Evolutionary conservation across 1,284 basidiomycete genomes (phyloP).

Genomic region (Lentinula novae-zelandiae): DNA sequence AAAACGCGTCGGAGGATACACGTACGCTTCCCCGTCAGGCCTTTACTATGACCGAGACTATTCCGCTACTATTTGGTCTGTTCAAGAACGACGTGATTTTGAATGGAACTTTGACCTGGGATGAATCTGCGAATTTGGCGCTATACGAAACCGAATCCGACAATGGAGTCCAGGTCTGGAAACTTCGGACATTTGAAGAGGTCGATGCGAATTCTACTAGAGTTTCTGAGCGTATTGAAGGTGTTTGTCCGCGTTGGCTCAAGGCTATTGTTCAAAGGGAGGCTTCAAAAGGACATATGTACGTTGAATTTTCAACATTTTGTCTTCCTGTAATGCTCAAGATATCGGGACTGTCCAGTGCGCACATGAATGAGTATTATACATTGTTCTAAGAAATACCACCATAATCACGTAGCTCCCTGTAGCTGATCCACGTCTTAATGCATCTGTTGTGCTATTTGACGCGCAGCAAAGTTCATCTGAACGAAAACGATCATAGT

Average conservation of each 20-base stretch:
- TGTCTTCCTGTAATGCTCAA: background rate
- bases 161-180: constrained; percentile 28
- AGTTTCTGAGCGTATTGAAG: constrained; percentile 29
- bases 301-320: constrained; percentile 12
- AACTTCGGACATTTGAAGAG: constrained; percentile 27
- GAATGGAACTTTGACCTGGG: constrained; percentile 31
- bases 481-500: no score
- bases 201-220: constrained; percentile 22
- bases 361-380: constrained; percentile 8
- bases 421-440: no score
- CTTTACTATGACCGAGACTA: constrained; percentile 29
- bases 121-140: constrained; percentile 19
- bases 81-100: constrained; percentile 24
- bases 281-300: constrained; percentile 25
- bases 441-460: no score
- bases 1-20: background rate
- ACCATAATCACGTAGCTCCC: no score
- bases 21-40: constrained; percentile 25
- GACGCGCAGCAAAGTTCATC: no score
- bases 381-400: background rate
- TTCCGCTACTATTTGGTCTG: constrained; percentile 29
- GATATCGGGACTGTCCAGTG: background rate
- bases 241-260: constrained; percentile 26
- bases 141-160: constrained; percentile 28
- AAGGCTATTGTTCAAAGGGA: constrained; percentile 26